phyloP scores from a whole-genome alignment of 805 yeast species.

The Kodamaea laetipori region DNA sequence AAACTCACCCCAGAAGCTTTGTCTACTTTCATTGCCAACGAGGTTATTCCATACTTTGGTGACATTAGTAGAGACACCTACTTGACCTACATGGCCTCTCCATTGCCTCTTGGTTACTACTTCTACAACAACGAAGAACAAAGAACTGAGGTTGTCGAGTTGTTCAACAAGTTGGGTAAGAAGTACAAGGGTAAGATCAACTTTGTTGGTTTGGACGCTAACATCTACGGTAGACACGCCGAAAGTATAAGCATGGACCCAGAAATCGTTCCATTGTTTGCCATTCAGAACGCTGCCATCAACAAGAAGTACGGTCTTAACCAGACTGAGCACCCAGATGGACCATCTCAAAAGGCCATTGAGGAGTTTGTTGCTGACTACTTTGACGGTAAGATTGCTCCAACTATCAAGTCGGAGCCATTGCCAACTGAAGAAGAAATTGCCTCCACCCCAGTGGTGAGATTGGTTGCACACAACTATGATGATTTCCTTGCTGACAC shows the following conservation, averaged over 20 bases:
- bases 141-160: slow-evolving; percentile 54
- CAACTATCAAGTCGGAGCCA: slow-evolving; percentile 82
- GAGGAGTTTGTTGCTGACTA: slow-evolving; percentile 63
- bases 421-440: slow-evolving; percentile 81
- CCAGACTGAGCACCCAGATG: slow-evolving; percentile 56
- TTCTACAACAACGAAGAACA: slow-evolving; percentile 75
- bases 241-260: slow-evolving; percentile 80
- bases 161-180: slow-evolving; percentile 67
- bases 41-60: slow-evolving; percentile 81
- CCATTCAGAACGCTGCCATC: slow-evolving; percentile 67
- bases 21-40: slow-evolving; percentile 53
- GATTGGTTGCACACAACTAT: slow-evolving; percentile 83
- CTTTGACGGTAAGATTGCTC: slow-evolving; percentile 62
- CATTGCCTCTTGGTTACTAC: slow-evolving; percentile 82
- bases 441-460: slow-evolving; percentile 56
- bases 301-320: slow-evolving; percentile 79
- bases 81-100: slow-evolving; percentile 68
- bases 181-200: slow-evolving; percentile 76
- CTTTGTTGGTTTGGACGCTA: slow-evolving; percentile 87
- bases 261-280: slow-evolving; percentile 82
- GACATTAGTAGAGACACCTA: slow-evolving; percentile 83
- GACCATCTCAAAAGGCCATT: slow-evolving; percentile 50
- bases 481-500: slow-evolving; percentile 61
- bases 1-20: slow-evolving; percentile 40
- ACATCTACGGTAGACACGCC: slow-evolving; percentile 81